Conservation (phyloP, 768 basidiomycete species). For the Tubosaeta sp. region DNA sequence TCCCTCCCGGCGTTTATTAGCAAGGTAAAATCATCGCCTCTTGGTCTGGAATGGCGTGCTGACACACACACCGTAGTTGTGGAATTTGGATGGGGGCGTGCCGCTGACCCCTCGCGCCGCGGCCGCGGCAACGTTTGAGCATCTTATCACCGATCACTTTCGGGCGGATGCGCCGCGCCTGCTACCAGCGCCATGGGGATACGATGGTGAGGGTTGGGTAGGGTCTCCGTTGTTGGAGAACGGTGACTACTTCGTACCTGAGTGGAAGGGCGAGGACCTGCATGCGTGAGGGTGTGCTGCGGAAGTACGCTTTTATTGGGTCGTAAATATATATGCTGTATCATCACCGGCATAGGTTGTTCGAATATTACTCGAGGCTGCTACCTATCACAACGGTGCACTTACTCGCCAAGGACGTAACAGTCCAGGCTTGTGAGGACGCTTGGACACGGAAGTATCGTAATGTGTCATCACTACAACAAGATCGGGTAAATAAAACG, state of each 20-base stretch:
- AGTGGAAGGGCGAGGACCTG: not conserved
- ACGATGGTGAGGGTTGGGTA: not conserved
- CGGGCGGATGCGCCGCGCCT: conserved; percentile 11
- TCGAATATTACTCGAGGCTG: not conserved
- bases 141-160: conserved; percentile 21
- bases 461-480: not conserved
- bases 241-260: not conserved
- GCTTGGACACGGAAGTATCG: too few relatives aligned
- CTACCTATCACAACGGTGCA: not conserved
- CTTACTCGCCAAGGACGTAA: not conserved
- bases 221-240: not conserved
- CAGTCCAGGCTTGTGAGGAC: not conserved
- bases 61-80: conserved; percentile 8
- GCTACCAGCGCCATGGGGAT: conserved; percentile 22
- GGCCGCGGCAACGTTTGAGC: conserved; percentile 20
- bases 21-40: conserved; percentile 10
- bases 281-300: not conserved
- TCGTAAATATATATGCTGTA: not conserved
- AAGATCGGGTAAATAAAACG: not conserved
- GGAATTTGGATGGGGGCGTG: conserved; percentile 21
- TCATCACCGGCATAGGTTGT: not conserved
- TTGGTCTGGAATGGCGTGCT: not conserved
- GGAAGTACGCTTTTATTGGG: not conserved
- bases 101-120: conserved; percentile 21
- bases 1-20: conserved; percentile 19